A percentile compares a stretch with the other conserved stretches of the same genome.
Evolutionary conservation across 2,329 filamentous ascomycete genomes (phyloP).

Genomic region (Diplodia scrobiculata): DNA sequence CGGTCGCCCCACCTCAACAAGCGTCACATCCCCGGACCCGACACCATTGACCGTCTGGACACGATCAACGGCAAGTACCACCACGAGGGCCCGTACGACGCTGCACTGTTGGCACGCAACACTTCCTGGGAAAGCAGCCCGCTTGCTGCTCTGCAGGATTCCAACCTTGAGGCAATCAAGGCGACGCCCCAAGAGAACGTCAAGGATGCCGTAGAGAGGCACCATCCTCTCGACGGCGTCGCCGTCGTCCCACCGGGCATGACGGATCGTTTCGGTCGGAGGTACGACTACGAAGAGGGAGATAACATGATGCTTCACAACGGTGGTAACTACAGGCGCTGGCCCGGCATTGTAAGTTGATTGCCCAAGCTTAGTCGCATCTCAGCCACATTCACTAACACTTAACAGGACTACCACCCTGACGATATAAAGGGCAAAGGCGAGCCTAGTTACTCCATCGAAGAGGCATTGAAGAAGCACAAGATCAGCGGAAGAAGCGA

Average conservation of each 20-base stretch:
- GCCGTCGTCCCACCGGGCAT: conserved; percentile 74
- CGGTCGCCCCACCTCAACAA: conserved; percentile 67
- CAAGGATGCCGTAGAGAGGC: conserved; percentile 68
- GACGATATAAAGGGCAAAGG: conserved; percentile 82
- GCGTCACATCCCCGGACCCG: conserved; percentile 66
- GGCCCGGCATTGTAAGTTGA: conserved; percentile 68
- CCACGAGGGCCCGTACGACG: conserved; percentile 88
- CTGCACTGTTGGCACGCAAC: conserved; percentile 75
- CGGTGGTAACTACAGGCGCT: conserved; percentile 78
- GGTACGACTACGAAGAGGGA: conserved; percentile 82
- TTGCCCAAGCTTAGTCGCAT: conserved; percentile 28
- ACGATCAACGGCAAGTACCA: conserved; percentile 71
- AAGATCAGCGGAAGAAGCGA: conserved; percentile 47
- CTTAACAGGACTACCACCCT: conserved; percentile 62
- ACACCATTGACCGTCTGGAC: conserved; percentile 81
- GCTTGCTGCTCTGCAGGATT: conserved; percentile 71
- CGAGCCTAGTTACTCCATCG: conserved; percentile 72
- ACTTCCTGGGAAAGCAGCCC: conserved; percentile 64
- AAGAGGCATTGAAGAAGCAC: conserved; percentile 66
- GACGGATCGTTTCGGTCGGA: conserved; percentile 66
- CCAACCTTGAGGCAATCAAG: conserved; percentile 73
- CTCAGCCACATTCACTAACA: conserved; percentile 10
- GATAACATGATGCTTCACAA: conserved; percentile 80
- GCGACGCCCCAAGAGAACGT: conserved; percentile 82
- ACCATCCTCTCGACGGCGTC: conserved; percentile 79